Base-by-base conservation (phyloP, 768 basidiomycete genomes). In the Leccinum longicurvipes region DNA sequence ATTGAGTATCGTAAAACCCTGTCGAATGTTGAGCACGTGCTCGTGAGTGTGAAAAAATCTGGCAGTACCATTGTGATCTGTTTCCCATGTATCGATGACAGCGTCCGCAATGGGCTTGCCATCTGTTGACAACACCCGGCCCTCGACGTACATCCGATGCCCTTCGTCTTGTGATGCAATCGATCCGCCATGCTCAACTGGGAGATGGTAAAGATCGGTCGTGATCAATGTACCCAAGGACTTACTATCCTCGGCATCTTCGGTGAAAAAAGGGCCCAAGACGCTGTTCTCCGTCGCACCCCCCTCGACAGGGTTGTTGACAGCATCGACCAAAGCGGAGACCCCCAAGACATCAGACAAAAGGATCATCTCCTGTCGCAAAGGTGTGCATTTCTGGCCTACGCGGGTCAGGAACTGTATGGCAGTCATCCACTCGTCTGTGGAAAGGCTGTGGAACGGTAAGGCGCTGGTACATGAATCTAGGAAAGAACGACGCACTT, bases 141-240 rank as follows among this genome's bases (percentile, higher is more conserved):
- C 91, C 65, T 89, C 81, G 51, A 93, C 86, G 60, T 79, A 91
- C 80, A 93, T 75, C 67, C 91, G 89, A 9, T 91, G 82, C 23
- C 91, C 92, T 71, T 90, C 91, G 54, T 87, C 91, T 68, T 92
- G 91, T 0, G 90, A 90, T 5, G 92, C 90, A 51, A 93, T 94
- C 10, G 85, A 79, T 5, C 32, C 32, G 5, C 91, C 91, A 6
- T 79, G 69, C 23, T 76, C 69, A 54, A 91, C 89, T 91, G 58
- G 34, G 10, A 14, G 12, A 11, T 9, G 21, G 0, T 60, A 29
- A 47, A 49, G 28, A 27, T 12, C 5, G 27, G n/a, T 7, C 0
- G 27, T 27, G 6, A 23, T 27, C 15, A 53, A 11, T 21, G 28
- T 17, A 28, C 24, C 8, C 23, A 0, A 23, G 17, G 17, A 68